Base-by-base conservation (phyloP, 1,284 basidiomycete species). In the Ceratobasidium sp. region DNA sequence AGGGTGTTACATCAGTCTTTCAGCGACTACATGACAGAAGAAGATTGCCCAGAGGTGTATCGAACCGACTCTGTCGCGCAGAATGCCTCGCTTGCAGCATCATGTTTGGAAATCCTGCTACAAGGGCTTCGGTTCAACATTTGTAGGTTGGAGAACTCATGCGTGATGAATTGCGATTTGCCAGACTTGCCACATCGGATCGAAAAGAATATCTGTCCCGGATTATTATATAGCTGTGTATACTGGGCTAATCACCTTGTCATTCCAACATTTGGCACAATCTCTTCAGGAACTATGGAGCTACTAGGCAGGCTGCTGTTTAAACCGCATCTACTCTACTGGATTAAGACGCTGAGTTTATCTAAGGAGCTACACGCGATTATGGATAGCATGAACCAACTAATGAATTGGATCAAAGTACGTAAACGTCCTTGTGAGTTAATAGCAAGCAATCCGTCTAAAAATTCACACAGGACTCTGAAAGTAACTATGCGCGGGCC, bases 1-100 rank as follows among this genome's bases (percentile, higher is more conserved):
- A 53, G 67, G 11, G 35, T 69, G n/a, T 13, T 42, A 15, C 67
- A 69, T 31, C 51, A 56, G 23, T 69, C 67, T n/a, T 69, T 69
- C 54, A 45, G 37, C 35, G 53, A 69, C 28, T 69, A 56, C 37
- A 69, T 69, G 51, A 7, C 28, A 23, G 51, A 53, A 10, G 37
- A 33, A 8, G n/a, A 56, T 10, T 58, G 67, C 37, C 54, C 67
- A 5, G 26, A 37, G 15, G 10, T 26, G 3, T 69, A 56, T 23
- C 37, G 54, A 26, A 58, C 33, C 26, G 37, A 45, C 23, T n/a
- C 2, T 15, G 23, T 1, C 35, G 5, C 54, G 20, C 53, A 45
- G 35, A 69, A 69, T 15, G 53, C 37, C n/a, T 23, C 42, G 6
- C 42, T 76, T 45, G 56, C 76, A 20, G 45, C 13, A 20, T 35